Percentiles rank a stretch among this genome's conserved stretches.
Evolutionary conservation across 345 rosid genomes (phyloP).

Genomic region (Hirschfeldia incana): DNA sequence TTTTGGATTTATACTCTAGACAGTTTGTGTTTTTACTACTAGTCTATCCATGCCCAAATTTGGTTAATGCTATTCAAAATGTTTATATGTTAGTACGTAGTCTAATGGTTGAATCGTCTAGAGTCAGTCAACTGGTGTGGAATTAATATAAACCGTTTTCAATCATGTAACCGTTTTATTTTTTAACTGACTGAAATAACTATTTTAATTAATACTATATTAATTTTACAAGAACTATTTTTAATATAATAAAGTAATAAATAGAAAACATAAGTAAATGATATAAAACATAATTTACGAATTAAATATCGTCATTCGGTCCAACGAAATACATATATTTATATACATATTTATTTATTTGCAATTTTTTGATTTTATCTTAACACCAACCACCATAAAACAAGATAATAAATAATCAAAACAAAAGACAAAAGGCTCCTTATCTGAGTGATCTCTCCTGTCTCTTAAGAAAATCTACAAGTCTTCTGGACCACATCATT

Average conservation of each 20-base stretch:
- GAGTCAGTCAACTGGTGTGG: background rate
- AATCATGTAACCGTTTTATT: background rate
- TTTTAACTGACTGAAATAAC: background rate
- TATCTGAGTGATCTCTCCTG: background rate
- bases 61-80: background rate
- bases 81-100: background rate
- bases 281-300: background rate
- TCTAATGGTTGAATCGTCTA: background rate
- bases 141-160: background rate
- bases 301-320: background rate
- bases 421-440: background rate
- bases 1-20: background rate
- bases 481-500: constrained; percentile 22
- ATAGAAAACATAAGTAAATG: background rate
- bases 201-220: background rate
- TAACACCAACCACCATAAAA: background rate
- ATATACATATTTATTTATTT: constrained; percentile 7
- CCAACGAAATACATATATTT: background rate
- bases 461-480: constrained; percentile 4
- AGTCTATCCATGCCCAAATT: background rate
- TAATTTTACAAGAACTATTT: background rate
- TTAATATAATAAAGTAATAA: background rate
- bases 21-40: background rate
- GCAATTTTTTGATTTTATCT: background rate
- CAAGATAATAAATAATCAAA: background rate